Evolutionary conservation across 1,139 yeast species (phyloP), one percentile per base, ranked within the genome.

Genomic region (Yamadazyma oceani): DNA sequence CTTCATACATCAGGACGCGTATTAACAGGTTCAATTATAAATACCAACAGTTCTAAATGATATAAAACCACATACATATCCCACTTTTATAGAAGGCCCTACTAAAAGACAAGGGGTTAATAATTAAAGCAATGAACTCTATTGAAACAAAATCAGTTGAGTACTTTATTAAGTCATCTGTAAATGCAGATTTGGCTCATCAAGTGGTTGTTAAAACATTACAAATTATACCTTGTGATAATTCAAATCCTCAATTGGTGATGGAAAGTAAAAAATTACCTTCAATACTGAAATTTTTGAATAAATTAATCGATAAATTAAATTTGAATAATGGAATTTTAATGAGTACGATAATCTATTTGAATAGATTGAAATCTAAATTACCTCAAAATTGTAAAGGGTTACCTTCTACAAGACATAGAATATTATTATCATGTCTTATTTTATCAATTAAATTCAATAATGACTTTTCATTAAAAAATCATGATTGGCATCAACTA

Each of bases 271-370:
- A 63, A 45, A 69, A 65, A 45, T 67, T 80, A 41, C 92, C 92
- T 14, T 82, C 89, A 9, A 67, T 85, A 48, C 81, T 78, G 84
- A 80, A 86, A 2, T 85, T 84, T 61, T 79, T 85, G 53, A 75
- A 84, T 42, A 79, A 73, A 53, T 65, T 85, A 54, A 87, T 84
- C 32, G 73, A 83, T 53, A 76, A 81, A 62, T 81, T 90, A 28
- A 82, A 83, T 53, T 87, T 84, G 16, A 81, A 83, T 60, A 81
- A 89, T 7, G 88, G 89, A 17, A 84, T 90, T 10, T 69, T 85
- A 49, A 74, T 85, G 77, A 75, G 88, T 14, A 81, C 90, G 3
- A 72, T 80, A 45, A 81, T 83, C 28, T 83, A 82, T 56, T 69
- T 85, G 58, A 75, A 81, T 50, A 70, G 79, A 50, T 66, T 85